Base-by-base conservation (phyloP, 768 basidiomycete genomes). In the Tubosaeta brunneosetosa region DNA sequence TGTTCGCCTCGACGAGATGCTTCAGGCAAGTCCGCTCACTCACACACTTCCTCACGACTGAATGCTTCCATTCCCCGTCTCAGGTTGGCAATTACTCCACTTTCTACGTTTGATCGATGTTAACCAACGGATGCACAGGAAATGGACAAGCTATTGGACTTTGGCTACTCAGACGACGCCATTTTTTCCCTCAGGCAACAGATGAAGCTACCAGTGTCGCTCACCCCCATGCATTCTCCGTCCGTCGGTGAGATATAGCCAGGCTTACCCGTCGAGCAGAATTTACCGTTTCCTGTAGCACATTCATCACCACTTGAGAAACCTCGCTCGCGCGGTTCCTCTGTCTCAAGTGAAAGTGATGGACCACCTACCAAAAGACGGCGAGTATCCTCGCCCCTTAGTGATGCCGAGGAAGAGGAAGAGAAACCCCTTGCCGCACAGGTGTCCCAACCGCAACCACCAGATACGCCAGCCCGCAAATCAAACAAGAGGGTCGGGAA, bases 1-100 rank as follows among this genome's bases (percentile, higher is more conserved):
- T 3, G 80, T 85, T 47, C 80, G 88, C 52, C 77, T 94, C 48
- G 93, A 95, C 63, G 89, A 93, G 67, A 66, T 88, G 50, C 71
- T 94, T 44, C 80, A 91, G 80, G 92, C 90, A 61, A 63, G 63
- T 63, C 14, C 37, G 32, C 34, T 14, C 43, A 9, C 37, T 17
- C 14, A 51, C 31, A 14, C 17, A 34, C 45, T 19, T 44, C 49
- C 50, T 56, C 27, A 41, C 55, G 6, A 27, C 59, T 61, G 36
- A 64, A 43, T n/a, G 32, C 49, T 49, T 55, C 53, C 36, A 48
- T 61, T 44, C 42, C 42, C 34, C 42, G 47, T 45, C 58, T 54
- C 37, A 60, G 62, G 64, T 68, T 59, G 57, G 66, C 47, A 60
- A 53, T 55, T 48, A 31, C 44, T 50, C 61, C 53, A 55, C 51